Evolutionary conservation across 2,329 filamentous ascomycete genomes (phyloP).

Genomic region (Diplodia seriata): DNA sequence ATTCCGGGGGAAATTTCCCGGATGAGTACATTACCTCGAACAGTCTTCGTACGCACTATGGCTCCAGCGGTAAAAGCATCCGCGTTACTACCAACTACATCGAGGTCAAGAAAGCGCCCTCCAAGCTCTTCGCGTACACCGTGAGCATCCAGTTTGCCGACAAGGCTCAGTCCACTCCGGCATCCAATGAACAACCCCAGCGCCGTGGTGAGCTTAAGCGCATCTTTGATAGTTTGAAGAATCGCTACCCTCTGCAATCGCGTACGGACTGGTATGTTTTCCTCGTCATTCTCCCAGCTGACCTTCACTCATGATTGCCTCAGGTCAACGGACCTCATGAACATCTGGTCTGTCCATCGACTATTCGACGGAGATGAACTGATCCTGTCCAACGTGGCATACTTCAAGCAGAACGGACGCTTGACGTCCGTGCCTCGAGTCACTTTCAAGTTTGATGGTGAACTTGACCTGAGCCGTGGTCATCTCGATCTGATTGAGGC

Average conservation of each 20-base stretch:
- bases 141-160: not conserved
- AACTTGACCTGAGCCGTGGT: not conserved
- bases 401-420: not conserved
- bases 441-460: not conserved
- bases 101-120: constrained; percentile 10
- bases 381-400: not conserved
- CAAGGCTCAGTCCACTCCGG: not conserved
- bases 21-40: not conserved
- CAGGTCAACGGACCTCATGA: constrained; percentile 6
- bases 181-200: not conserved
- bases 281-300: no score
- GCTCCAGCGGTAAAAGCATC: not conserved
- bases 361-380: constrained; percentile 1
- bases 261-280: constrained; percentile 1
- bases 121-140: constrained; percentile 14
- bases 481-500: constrained; percentile 3
- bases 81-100: constrained; percentile 28
- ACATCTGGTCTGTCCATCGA: constrained; percentile 5
- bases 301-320: not conserved
- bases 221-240: constrained; percentile 19
- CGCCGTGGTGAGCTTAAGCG: not conserved
- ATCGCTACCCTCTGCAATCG: not conserved
- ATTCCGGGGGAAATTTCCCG: not conserved
- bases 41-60: constrained; percentile 3
- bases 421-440: not conserved